Percentiles rank a stretch among this genome's conserved stretches.
Conservation (phyloP, 139 green algal species). For the Gonium pectorale region DNA sequence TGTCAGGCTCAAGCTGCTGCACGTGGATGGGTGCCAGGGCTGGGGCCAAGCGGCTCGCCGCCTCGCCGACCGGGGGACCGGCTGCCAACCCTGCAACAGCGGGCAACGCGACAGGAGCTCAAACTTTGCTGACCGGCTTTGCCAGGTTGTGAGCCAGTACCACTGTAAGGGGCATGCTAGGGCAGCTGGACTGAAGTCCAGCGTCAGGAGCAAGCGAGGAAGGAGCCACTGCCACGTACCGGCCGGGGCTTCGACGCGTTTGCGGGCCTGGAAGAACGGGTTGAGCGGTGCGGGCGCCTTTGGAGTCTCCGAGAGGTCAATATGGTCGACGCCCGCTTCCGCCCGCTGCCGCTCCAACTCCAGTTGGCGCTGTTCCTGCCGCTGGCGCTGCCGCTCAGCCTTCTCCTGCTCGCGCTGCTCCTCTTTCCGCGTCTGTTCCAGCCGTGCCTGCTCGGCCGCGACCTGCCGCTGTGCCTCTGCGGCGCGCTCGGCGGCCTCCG, state of each 20-base stretch:
- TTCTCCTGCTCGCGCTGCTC: background rate
- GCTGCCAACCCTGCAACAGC: too few relatives aligned
- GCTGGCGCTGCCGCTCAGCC: background rate
- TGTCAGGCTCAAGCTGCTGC: background rate
- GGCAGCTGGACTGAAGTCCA: too few relatives aligned
- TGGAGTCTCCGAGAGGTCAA: background rate
- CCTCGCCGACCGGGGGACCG: background rate
- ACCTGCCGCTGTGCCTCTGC: background rate
- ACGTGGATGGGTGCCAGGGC: constrained; percentile 42
- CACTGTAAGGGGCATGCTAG: too few relatives aligned
- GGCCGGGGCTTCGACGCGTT: constrained; percentile 2
- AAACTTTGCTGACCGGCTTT: too few relatives aligned
- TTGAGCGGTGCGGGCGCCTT: background rate
- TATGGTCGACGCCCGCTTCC: background rate
- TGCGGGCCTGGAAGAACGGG: constrained; percentile 35
- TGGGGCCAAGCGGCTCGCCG: background rate
- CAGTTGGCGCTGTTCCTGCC: background rate
- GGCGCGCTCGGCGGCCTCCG: background rate
- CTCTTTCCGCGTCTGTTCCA: background rate
- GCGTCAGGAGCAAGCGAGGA: too few relatives aligned
- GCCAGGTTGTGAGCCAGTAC: too few relatives aligned
- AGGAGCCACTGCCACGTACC: background rate
- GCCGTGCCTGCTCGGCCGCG: background rate
- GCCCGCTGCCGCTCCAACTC: background rate
- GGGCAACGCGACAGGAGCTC: too few relatives aligned